These are phyloP conservation scores for Euphorbia lathyris DNA, from an alignment of 345 rosid genomes.

Conservation along the genomic window DNA sequence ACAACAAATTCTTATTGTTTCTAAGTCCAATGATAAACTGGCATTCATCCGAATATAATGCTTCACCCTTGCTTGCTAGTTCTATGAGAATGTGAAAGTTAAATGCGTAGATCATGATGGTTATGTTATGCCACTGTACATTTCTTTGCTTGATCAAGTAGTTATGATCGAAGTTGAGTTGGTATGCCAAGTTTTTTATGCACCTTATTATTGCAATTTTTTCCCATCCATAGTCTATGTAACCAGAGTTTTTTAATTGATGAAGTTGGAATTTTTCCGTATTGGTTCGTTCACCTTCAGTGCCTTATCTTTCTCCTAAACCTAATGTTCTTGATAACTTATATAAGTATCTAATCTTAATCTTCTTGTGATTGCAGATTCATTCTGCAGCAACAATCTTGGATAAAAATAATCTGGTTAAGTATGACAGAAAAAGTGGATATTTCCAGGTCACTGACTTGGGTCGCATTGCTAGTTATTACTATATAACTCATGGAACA, in stretches of 20 bases:
- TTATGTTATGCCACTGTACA: too few relatives aligned
- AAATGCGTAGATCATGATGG: not conserved
- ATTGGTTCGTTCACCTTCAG: not conserved
- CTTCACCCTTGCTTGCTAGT: not conserved
- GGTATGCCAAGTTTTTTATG: too few relatives aligned
- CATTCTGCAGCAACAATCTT: conserved; percentile 87
- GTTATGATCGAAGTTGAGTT: too few relatives aligned
- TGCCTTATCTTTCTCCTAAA: not conserved
- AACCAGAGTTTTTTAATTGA: not conserved
- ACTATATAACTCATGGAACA: conserved; percentile 88
- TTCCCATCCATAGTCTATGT: too few relatives aligned
- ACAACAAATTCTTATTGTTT: not conserved
- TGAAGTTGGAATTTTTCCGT: not conserved
- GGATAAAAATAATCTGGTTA: conserved; percentile 88
- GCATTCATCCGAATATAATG: not conserved
- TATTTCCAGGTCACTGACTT: conserved; percentile 93
- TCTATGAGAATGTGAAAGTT: not conserved
- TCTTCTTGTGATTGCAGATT: conserved; percentile 43
- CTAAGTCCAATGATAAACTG: not conserved
- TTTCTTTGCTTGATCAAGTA: too few relatives aligned
- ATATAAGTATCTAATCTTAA: not conserved
- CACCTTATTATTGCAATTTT: too few relatives aligned
- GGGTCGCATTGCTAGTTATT: conserved; percentile 99
- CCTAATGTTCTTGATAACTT: not conserved
- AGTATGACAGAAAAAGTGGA: conserved; percentile 90